phyloP scores from a whole-genome alignment of 2,329 filamentous ascomycete species.

The Setomelanomma holmii region DNA sequence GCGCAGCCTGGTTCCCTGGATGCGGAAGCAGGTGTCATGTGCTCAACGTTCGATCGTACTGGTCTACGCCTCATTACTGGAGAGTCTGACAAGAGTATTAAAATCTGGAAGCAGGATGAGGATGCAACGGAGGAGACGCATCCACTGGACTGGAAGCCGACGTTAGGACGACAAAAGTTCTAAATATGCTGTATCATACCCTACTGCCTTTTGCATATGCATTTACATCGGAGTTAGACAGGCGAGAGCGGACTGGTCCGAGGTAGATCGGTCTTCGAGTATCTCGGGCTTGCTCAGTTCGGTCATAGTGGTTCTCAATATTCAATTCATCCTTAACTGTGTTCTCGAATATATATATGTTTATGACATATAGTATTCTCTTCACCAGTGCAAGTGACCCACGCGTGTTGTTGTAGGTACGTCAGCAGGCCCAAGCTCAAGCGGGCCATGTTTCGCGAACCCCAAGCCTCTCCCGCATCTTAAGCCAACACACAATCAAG shows the following conservation, averaged over 20 bases:
- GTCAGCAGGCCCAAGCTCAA: conserved; percentile 27
- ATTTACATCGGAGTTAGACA: conserved; percentile 6
- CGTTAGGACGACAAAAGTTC: conserved; percentile 76
- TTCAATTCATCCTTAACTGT: too few species aligned
- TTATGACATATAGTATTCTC: background rate
- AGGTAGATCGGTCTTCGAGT: too few species aligned
- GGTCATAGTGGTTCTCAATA: too few species aligned
- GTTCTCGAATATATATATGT: background rate
- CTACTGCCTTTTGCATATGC: conserved; percentile 4
- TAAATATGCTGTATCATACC: conserved; percentile 1
- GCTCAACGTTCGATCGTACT: conserved; percentile 88
- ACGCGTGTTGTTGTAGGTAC: too few species aligned
- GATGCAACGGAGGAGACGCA: conserved; percentile 89
- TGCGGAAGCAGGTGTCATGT: conserved; percentile 94
- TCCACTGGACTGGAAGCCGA: conserved; percentile 91
- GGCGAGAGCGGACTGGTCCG: too few species aligned
- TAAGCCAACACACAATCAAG: conserved; percentile 29
- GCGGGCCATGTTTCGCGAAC: conserved; percentile 22
- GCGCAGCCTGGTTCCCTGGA: conserved; percentile 94
- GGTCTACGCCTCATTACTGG: conserved; percentile 90
- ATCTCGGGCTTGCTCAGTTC: too few species aligned
- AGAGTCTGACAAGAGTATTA: conserved; percentile 90
- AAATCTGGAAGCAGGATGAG: conserved; percentile 96
- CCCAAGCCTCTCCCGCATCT: conserved; percentile 24
- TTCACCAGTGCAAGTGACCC: too few species aligned